These are phyloP conservation scores for Blakeslea trispora DNA, from an alignment of 371 early-diverging fungal species.

Conservation along the genomic window DNA sequence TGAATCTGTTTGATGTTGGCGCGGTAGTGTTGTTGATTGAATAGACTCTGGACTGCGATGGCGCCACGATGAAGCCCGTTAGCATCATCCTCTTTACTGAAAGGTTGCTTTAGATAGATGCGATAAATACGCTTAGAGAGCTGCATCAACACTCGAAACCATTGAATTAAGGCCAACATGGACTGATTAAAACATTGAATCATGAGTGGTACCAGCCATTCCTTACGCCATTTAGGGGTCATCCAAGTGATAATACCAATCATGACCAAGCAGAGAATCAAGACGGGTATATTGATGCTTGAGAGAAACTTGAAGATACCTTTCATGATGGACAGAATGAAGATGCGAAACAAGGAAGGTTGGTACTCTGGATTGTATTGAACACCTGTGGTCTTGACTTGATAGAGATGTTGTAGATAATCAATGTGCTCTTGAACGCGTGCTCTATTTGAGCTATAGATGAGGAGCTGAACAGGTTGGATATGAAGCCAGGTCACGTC, in stretches of 20 bases:
- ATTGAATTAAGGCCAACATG: conserved; percentile 3
- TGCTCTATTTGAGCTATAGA: conserved; percentile 5
- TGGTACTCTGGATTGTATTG: conserved; percentile 11
- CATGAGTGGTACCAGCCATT: conserved; percentile 30
- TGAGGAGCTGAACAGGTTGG: conserved; percentile 25
- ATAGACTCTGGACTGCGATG: conserved; percentile 26
- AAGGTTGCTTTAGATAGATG: background rate
- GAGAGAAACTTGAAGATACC: conserved; percentile 9
- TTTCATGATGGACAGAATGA: conserved; percentile 20
- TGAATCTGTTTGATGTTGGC: conserved; percentile 23
- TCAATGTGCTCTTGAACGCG: conserved; percentile 11
- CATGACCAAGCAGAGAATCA: conserved; percentile 31
- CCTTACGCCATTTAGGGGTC: conserved; percentile 35
- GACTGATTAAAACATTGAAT: conserved; percentile 13
- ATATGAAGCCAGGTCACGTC: conserved; percentile 27
- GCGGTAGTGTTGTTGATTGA: conserved; percentile 29
- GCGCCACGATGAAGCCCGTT: conserved; percentile 32
- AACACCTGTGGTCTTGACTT: conserved; percentile 15
- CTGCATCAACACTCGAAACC: conserved; percentile 3
- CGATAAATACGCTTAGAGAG: conserved; percentile 12
- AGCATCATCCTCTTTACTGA: conserved; percentile 22
- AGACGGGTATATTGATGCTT: conserved; percentile 31
- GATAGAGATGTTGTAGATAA: conserved; percentile 20
- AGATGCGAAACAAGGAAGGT: conserved; percentile 23
- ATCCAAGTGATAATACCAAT: conserved; percentile 40